phyloP scores from a whole-genome alignment of 2,329 filamentous ascomycete genomes.

The Arthrinium phaeospermum region DNA sequence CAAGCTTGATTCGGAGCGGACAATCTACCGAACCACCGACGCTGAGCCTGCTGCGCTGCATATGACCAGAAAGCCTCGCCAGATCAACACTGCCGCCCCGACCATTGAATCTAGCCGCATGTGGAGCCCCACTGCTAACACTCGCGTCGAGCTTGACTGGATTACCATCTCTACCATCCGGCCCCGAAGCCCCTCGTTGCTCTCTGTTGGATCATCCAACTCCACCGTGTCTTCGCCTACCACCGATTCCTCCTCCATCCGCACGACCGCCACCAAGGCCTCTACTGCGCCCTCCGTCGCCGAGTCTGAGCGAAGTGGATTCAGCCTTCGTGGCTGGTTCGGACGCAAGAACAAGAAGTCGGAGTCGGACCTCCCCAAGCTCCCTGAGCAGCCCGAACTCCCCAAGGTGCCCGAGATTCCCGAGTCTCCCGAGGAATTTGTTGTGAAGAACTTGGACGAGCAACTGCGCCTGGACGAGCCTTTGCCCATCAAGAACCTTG shows the following conservation, averaged over 20 bases:
- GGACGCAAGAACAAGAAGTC: constrained; percentile 31
- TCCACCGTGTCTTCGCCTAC: constrained; percentile 28
- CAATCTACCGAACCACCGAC: constrained; percentile 39
- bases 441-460: constrained; percentile 33
- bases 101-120: constrained; percentile 34
- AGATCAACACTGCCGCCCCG: constrained; percentile 28
- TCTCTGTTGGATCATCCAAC: constrained; percentile 29
- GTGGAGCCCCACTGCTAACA: constrained; percentile 30
- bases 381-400: constrained; percentile 24
- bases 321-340: constrained; percentile 33
- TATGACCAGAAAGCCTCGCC: constrained; percentile 42
- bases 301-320: constrained; percentile 27
- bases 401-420: constrained; percentile 27
- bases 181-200: constrained; percentile 31
- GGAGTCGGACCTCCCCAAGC: constrained; percentile 22
- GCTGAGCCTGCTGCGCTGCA: constrained; percentile 41
- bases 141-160: constrained; percentile 33
- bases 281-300: constrained; percentile 24
- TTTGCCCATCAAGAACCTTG: constrained; percentile 22
- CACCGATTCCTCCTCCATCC: constrained; percentile 29
- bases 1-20: constrained; percentile 38
- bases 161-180: constrained; percentile 34
- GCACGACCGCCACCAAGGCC: constrained; percentile 30
- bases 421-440: constrained; percentile 23
- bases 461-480: constrained; percentile 24